Evolutionary conservation across 108 stramenopile species (phyloP), one percentile per base, ranked within the genome.

Genomic region (Fistulifera pelliculosa): DNA sequence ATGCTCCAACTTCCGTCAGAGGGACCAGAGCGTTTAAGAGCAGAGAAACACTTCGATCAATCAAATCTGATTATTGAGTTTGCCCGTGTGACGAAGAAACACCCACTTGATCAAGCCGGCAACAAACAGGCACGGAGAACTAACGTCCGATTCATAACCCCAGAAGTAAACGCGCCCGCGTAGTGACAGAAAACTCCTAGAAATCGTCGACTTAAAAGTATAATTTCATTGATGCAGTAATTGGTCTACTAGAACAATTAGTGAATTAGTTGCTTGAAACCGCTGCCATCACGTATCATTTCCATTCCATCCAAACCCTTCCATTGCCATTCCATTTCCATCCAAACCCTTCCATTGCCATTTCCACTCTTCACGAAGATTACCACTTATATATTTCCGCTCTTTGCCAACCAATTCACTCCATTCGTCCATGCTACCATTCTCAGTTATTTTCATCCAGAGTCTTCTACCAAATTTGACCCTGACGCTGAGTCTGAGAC

Each of bases 1-100:
- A 52, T 85, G 50, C 58, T 85, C 25, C 76, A 80, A 41, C 54
- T 91, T 28, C 89, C 89, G 3, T 74, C 65, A 22, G 89, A 91
- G 69, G 68, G 66, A 15, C 84, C 89, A 14, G 54, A 56, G 47
- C 66, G 65, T 21, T 56, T 86, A 60, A 61, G 59, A 38, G 38
- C 48, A 14, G 61, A 68, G 19, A 58, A 77, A 54, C 38, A 55
- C 11, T 42, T 62, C 17, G 73, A 85, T 58, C 56, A 56, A 12
- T 59, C 68, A 18, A 80, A 79, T 60, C 49, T 76, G 13, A 73
- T 73, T 54, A 84, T 90, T 51, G 18, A 58, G 22, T 74, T 75
- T 24, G 73, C 60, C 40, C 38, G 52, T 1, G 23, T 48, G 2
- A 61, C 56, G 27, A 89, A 89, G 58, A 73, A 52, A 49, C 87